Base-by-base conservation (phyloP, 768 basidiomycete genomes). In the Xerocomus spinulosus region DNA sequence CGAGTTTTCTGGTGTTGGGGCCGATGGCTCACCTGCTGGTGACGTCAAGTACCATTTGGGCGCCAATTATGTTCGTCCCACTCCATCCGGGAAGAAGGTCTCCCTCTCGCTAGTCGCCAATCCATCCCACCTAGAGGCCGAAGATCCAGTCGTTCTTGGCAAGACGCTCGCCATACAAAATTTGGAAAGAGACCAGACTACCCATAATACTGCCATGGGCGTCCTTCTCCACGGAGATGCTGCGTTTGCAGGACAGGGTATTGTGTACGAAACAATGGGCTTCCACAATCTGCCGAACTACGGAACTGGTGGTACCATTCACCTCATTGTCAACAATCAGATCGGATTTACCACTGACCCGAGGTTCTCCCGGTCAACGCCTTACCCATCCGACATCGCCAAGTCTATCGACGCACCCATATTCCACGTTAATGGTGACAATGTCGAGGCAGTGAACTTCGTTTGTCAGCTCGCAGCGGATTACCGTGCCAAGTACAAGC, bases 11-110 rank as follows among this genome's bases (percentile, higher is more conserved):
- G 93, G 93, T 7, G 76, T 76, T 14, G 77, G 79, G 45, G 74
- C 76, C 28, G 83, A 86, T 51, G 82, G 86, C 60, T 87, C 78
- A 57, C 88, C 84, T 15, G 92, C 91, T 56, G 96, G 96, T 52
- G 96, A 99, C 67, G 96, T 99, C 70, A 99, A 99, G 68, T 99
- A 99, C 71, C 92, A 99, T 72, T 79, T 99, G 43, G 96, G 96
- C 57, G 96, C 96, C 57, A 98, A 99, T 73, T 99, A 98, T 61
- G 87, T 98, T 49, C 84, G 96, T 20, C 96, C 96, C 17, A 99
- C 96, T 3, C 96, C 96, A 6, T 92, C 88, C 24, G 96, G 96
- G 54, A 99, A 95, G 79, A 93, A 94, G 66, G 96, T 99, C 38
- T 83, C 94, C 0, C 81, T 99, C 10, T 98, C 96, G 4, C 83